These are phyloP conservation scores for Shiraia bambusicola DNA, from an alignment of 2,329 filamentous ascomycete genomes.

Conservation along the genomic window DNA sequence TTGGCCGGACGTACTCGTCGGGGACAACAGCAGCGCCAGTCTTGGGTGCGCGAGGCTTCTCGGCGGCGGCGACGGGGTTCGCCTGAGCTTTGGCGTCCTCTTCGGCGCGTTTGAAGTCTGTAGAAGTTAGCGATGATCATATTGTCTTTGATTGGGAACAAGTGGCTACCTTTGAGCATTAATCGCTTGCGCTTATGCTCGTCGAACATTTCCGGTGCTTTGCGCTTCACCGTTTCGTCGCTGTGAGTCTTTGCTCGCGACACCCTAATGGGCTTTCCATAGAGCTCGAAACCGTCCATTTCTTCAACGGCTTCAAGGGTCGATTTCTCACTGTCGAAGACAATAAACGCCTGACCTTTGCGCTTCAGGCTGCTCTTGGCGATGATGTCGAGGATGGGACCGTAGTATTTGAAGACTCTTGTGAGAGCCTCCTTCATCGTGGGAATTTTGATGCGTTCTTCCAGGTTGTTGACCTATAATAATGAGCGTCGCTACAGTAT, in stretches of 20 bases:
- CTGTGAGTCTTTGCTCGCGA: slow-evolving; percentile 80
- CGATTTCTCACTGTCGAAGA: slow-evolving; percentile 80
- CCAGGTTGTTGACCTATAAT: slow-evolving; percentile 71
- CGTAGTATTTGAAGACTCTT: slow-evolving; percentile 86
- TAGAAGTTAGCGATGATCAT: slow-evolving; percentile 15
- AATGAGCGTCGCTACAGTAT: slow-evolving; percentile 23
- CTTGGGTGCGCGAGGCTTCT: slow-evolving; percentile 61
- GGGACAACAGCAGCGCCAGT: slow-evolving; percentile 77
- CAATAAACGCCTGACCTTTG: slow-evolving; percentile 93
- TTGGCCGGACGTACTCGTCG: slow-evolving; percentile 97
- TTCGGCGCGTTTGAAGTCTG: slow-evolving; percentile 76
- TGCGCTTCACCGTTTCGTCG: slow-evolving; percentile 79
- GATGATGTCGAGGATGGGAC: slow-evolving; percentile 78
- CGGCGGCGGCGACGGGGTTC: slow-evolving; percentile 58
- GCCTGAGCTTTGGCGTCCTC: slow-evolving; percentile 78
- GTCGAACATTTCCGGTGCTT: slow-evolving; percentile 82
- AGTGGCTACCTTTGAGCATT: slow-evolving; percentile 77
- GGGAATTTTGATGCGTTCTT: slow-evolving; percentile 86
- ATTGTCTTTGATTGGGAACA: slow-evolving; percentile 35
- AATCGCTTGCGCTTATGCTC: slow-evolving; percentile 79
- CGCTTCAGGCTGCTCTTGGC: slow-evolving; percentile 88
- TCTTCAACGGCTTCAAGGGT: slow-evolving; percentile 82
- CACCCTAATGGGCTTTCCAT: slow-evolving; percentile 85
- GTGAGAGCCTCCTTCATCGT: slow-evolving; percentile 70
- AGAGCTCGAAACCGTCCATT: slow-evolving; percentile 87